Conservation (phyloP, 1,284 basidiomycete species). For the Porphyrellus sp. region DNA sequence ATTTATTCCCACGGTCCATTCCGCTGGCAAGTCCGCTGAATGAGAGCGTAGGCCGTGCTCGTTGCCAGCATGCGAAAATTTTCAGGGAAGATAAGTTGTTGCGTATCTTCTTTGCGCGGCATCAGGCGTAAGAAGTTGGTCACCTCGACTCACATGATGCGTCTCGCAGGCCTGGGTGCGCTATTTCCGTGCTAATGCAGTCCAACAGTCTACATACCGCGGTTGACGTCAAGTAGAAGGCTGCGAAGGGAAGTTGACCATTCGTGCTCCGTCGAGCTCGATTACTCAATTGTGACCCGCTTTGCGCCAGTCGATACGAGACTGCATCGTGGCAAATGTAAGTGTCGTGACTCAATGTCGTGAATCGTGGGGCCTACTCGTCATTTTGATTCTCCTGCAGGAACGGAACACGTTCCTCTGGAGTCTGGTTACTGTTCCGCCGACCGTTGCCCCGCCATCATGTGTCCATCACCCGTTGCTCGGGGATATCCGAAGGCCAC, state of each 20-base stretch:
- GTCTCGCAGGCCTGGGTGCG: no score
- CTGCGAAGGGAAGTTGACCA: not conserved
- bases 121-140: not conserved
- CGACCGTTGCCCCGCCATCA: no score
- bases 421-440: no score
- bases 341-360: not conserved
- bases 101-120: not conserved
- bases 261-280: no score
- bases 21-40: not conserved
- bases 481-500: no score
- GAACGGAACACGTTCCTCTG: no score
- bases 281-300: not conserved
- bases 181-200: no score
- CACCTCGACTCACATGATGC: not conserved
- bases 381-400: no score
- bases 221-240: not conserved
- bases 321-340: not conserved
- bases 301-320: not conserved
- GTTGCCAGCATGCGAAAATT: not conserved
- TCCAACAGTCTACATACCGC: no score
- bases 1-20: constrained; percentile 26
- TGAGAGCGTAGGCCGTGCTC: not conserved
- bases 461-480: no score
- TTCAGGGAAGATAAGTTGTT: not conserved
- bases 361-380: no score